Conservation (phyloP, 768 basidiomycete species). For the Infundibulicybe gibba region DNA sequence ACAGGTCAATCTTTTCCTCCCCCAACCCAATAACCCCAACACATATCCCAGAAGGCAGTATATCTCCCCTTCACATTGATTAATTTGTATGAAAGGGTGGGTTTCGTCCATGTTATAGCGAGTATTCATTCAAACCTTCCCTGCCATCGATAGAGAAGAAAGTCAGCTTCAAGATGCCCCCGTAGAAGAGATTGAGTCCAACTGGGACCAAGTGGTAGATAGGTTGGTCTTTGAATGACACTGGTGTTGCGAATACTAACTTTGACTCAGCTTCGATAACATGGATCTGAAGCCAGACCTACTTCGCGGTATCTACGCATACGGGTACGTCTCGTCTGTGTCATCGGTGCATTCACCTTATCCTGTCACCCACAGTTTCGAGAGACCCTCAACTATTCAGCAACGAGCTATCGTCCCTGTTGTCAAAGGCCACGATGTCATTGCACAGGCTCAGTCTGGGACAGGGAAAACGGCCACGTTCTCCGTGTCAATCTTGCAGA, state of each 20-base stretch:
- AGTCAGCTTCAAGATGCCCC: constrained; percentile 70
- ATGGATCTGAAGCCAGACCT: constrained; percentile 98
- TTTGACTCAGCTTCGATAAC: constrained; percentile 82
- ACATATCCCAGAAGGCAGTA: constrained; percentile 21
- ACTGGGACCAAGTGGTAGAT: constrained; percentile 97
- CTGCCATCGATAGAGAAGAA: constrained; percentile 49
- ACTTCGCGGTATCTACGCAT: constrained; percentile 98
- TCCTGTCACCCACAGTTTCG: constrained; percentile 60
- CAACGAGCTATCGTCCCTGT: constrained; percentile 99
- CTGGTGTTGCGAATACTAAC: neutral
- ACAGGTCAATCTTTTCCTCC: constrained; percentile 4
- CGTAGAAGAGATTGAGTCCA: constrained; percentile 93
- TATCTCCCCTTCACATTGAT: constrained; percentile 21
- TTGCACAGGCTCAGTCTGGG: constrained; percentile 98
- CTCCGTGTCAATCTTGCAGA: constrained; percentile 94
- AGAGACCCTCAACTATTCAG: constrained; percentile 98
- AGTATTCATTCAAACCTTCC: neutral
- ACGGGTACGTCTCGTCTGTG: constrained; percentile 58
- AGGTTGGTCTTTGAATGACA: constrained; percentile 58
- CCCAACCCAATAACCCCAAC: constrained; percentile 13
- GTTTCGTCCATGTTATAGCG: neutral
- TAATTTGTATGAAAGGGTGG: constrained; percentile 22
- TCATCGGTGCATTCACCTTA: constrained; percentile 2
- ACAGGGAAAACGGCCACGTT: constrained; percentile 99
- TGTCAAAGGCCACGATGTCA: constrained; percentile 97